Percentiles rank a stretch among this genome's conserved stretches.
phyloP scores from a whole-genome alignment of 1,284 basidiomycete species.

The Trichosporon sp. region DNA sequence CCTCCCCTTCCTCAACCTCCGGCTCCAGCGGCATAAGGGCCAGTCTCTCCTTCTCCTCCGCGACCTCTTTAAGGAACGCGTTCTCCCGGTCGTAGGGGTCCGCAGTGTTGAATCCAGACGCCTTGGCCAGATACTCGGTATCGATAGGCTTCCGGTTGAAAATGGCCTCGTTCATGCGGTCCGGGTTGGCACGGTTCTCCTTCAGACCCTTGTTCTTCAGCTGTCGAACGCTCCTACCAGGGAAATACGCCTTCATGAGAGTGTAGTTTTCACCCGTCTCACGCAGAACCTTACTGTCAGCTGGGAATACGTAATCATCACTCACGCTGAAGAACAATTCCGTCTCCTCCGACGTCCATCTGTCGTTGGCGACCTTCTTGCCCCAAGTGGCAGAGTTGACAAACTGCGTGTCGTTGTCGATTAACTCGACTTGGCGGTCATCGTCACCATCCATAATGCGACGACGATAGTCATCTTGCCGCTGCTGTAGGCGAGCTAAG shows the following conservation, averaged over 20 bases:
- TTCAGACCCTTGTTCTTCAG: conserved; percentile 35
- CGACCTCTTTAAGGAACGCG: conserved; percentile 32
- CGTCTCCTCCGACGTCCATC: conserved; percentile 35
- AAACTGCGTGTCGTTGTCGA: conserved; percentile 35
- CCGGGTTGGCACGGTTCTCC: conserved; percentile 37
- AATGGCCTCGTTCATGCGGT: conserved; percentile 37
- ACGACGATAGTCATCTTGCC: conserved; percentile 24
- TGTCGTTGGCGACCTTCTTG: conserved; percentile 25
- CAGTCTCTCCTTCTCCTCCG: conserved; percentile 25
- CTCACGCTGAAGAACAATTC: conserved; percentile 37
- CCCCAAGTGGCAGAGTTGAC: conserved; percentile 33
- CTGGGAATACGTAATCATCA: not conserved
- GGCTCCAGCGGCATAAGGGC: conserved; percentile 3
- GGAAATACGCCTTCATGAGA: conserved; percentile 43
- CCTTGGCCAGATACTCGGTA: conserved; percentile 33
- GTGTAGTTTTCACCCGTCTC: conserved; percentile 45
- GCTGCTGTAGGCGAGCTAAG: conserved; percentile 12
- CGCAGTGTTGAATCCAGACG: conserved; percentile 32
- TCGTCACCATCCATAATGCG: conserved; percentile 25
- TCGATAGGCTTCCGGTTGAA: conserved; percentile 35
- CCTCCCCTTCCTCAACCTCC: conserved; percentile 1
- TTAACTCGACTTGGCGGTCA: conserved; percentile 27
- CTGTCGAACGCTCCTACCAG: conserved; percentile 33
- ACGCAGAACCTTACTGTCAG: conserved; percentile 32
- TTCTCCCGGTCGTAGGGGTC: conserved; percentile 29